These are phyloP conservation scores for Pichia cactophila DNA, from an alignment of 1,139 yeast species.

Conservation along the genomic window DNA sequence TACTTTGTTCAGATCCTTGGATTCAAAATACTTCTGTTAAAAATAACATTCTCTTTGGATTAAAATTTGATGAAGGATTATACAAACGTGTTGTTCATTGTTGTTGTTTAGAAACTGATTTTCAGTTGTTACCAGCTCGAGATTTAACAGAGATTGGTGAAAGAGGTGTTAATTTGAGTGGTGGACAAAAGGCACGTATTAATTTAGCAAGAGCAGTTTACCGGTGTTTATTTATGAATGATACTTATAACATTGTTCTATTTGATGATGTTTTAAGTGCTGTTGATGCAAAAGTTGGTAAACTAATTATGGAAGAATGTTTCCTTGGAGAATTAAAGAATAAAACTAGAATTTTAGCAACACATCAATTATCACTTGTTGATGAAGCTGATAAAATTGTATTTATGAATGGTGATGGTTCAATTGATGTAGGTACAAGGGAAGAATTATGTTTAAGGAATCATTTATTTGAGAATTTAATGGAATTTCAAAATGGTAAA, in stretches of 20 bases:
- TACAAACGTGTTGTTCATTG: conserved; percentile 52
- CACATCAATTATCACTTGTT: conserved; percentile 75
- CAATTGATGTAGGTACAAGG: conserved; percentile 52
- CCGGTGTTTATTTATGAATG: conserved; percentile 31
- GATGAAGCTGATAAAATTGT: conserved; percentile 64
- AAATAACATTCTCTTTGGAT: conserved; percentile 71
- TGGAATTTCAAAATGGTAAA: conserved; percentile 24
- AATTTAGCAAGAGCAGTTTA: conserved; percentile 82
- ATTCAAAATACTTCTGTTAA: conserved; percentile 74
- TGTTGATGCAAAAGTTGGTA: conserved; percentile 87
- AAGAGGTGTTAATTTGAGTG: conserved; percentile 84
- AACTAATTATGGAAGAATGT: conserved; percentile 68
- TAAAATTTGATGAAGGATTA: conserved; percentile 42
- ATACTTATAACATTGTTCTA: conserved; percentile 52
- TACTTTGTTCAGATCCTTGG: conserved; percentile 61
- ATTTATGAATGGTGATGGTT: conserved; percentile 62
- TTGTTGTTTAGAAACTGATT: conserved; percentile 65
- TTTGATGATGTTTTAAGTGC: conserved; percentile 87
- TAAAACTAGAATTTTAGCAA: conserved; percentile 72
- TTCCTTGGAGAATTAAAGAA: conserved; percentile 47
- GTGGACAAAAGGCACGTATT: conserved; percentile 89
- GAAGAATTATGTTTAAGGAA: conserved; percentile 40
- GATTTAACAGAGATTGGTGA: conserved; percentile 88
- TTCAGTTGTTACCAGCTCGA: conserved; percentile 69
- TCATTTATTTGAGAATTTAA: conserved; percentile 42